phyloP scores from a whole-genome alignment of 148 eudicot genomes.

The Cornus suecica region DNA sequence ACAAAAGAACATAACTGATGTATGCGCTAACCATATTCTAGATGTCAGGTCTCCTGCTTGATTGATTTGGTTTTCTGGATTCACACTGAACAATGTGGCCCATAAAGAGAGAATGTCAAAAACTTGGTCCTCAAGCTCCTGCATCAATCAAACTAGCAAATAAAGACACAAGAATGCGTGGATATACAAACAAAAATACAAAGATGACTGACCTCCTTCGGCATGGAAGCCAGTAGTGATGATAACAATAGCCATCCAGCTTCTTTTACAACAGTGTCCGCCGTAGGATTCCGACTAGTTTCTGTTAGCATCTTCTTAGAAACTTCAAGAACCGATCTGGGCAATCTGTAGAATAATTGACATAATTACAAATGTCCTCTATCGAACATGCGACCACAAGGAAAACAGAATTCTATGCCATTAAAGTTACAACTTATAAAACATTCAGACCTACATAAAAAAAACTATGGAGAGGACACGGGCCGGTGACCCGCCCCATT shows the following conservation, averaged over 20 bases:
- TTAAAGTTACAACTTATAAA: no score
- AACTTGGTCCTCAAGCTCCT: conserved; percentile 96
- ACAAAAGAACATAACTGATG: neutral
- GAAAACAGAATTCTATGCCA: neutral
- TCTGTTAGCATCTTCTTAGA: conserved; percentile 79
- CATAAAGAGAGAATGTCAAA: conserved; percentile 94
- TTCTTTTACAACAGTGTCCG: conserved; percentile 73
- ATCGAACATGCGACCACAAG: neutral
- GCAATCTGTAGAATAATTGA: conserved; percentile 52
- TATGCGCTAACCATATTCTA: conserved; percentile 54
- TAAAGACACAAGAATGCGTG: conserved; percentile 12
- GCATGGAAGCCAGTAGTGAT: conserved; percentile 82
- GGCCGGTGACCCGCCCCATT: no score
- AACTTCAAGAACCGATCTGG: conserved; percentile 87
- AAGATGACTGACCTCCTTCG: conserved; percentile 57
- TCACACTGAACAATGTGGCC: conserved; percentile 76
- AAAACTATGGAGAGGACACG: no score
- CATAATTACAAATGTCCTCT: conserved; percentile 5
- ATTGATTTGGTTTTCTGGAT: conserved; percentile 47
- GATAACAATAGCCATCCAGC: conserved; percentile 93
- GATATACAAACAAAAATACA: conserved; percentile 8
- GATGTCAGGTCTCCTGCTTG: conserved; percentile 57
- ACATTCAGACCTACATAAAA: no score
- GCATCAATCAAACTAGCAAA: conserved; percentile 27
- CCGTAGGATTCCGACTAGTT: conserved; percentile 65